Percentiles rank a stretch among this genome's conserved stretches.
Conservation (phyloP, 2,329 filamentous ascomycete genomes). For the Colletotrichum simmondsii region DNA sequence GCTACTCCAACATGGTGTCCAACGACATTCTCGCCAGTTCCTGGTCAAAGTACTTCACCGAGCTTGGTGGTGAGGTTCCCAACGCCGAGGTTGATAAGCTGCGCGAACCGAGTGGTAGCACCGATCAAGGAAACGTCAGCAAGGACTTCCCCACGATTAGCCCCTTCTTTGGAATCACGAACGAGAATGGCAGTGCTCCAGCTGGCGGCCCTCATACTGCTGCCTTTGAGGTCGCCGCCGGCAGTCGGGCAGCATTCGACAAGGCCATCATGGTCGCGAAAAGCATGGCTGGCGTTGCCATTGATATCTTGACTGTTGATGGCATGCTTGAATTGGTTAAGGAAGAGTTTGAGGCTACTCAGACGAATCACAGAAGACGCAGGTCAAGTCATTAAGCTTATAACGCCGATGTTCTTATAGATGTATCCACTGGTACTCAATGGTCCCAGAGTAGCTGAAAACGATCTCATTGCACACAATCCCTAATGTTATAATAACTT, state of each 20-base stretch:
- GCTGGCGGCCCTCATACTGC: constrained; percentile 60
- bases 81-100: constrained; percentile 41
- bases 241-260: constrained; percentile 58
- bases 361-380: constrained; percentile 13
- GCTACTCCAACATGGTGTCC: constrained; percentile 45
- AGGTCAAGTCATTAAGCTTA: not conserved
- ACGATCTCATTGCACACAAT: no score
- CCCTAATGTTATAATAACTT: no score
- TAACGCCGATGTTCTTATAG: no score
- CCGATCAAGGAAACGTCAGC: constrained; percentile 45
- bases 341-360: constrained; percentile 48
- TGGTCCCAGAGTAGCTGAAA: not conserved
- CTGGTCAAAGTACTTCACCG: constrained; percentile 39
- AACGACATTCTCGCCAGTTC: constrained; percentile 41
- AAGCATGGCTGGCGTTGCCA: constrained; percentile 57
- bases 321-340: constrained; percentile 55
- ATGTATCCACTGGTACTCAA: not conserved
- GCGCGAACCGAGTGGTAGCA: constrained; percentile 37
- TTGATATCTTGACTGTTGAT: constrained; percentile 57
- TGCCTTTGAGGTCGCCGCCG: constrained; percentile 61
- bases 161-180: constrained; percentile 40
- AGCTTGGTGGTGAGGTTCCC: constrained; percentile 38
- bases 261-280: constrained; percentile 59
- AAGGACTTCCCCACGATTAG: constrained; percentile 42
- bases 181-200: constrained; percentile 37